These are phyloP conservation scores for Allium cepa DNA, from an alignment of 106 monocot species.

Conservation along the genomic window DNA sequence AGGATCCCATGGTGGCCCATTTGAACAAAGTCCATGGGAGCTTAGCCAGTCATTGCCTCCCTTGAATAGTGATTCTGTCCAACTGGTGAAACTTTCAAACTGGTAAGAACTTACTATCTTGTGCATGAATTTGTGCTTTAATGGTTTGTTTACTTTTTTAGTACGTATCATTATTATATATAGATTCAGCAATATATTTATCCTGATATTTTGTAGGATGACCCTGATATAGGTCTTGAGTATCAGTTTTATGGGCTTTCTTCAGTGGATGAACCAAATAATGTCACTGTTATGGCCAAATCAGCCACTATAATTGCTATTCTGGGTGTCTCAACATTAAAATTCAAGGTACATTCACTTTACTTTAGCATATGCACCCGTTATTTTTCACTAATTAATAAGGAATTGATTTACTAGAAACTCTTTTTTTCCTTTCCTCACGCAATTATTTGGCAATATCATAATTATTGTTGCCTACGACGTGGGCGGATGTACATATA, in stretches of 20 bases:
- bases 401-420: too few species aligned
- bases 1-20: slow-evolving; percentile 20
- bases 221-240: slow-evolving; percentile 16
- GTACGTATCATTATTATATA: not conserved
- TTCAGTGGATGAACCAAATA: slow-evolving; percentile 23
- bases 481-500: too few species aligned
- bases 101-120: not conserved
- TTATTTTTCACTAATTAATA: too few species aligned
- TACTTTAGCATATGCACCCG: too few species aligned
- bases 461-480: too few species aligned
- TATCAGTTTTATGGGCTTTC: slow-evolving; percentile 13
- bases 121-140: not conserved
- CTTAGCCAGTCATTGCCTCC: slow-evolving; percentile 63
- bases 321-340: slow-evolving; percentile 41
- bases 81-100: slow-evolving; percentile 24
- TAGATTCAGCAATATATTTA: not conserved
- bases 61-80: slow-evolving; percentile 1
- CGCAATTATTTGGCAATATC: not conserved
- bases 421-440: too few species aligned
- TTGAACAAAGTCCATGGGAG: slow-evolving; percentile 49
- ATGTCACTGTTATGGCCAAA: slow-evolving; percentile 18
- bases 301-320: slow-evolving; percentile 63
- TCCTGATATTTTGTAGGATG: slow-evolving; percentile 15
- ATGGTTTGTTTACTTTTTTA: not conserved
- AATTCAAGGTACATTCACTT: slow-evolving; percentile 32